Base-by-base conservation (phyloP, 2,329 filamentous ascomycete genomes). In the Fusarium kyushuense region DNA sequence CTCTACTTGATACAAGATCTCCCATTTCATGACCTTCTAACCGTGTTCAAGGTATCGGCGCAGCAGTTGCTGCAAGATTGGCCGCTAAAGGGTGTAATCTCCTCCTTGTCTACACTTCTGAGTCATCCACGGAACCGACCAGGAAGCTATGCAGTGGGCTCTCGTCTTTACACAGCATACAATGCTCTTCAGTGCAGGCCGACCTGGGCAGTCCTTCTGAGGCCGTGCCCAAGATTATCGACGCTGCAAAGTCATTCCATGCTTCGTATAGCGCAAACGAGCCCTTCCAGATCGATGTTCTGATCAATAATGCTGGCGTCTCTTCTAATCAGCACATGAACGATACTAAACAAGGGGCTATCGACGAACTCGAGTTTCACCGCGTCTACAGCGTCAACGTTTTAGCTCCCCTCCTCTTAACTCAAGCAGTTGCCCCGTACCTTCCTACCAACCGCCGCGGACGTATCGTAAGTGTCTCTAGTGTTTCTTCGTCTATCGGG, bases 281-380 rank as follows among this genome's bases (percentile, higher is more conserved):
- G 14, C 54, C 68, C 9, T 76, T 79, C 61, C 74, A 75, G 73
- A 85, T 97, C 74, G 92, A 96, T 79, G 92, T 97, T 64, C 82
- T 97, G 54, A 83, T 97, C 82, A 96, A 97, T 85, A 97, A 96
- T 78, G 93, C 94, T 30, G 94, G 92, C 54, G 81, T 89, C 9
- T 82, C 87, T 32, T 81, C 86, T 38, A 95, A 96, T 79, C 86
- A 90, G 71, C 77, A 81, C 27, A 80, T 92, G 25, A 84, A 87
- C 51, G 86, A 91, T 29, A 59, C 76, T 9, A 77, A 87, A 23
- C 78, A 83, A 56, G 78, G 78, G 19, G 80, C 79, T 32, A 86
- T 93, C 65, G 86, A 85, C 6, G 75, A 84, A 8, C 83, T 84
- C 14, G 86, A 94, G 73, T 96, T 94, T 80, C 84, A 89, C 42